phyloP scores from a whole-genome alignment of 2,329 filamentous ascomycete species.

The Cercospora citrullina region DNA sequence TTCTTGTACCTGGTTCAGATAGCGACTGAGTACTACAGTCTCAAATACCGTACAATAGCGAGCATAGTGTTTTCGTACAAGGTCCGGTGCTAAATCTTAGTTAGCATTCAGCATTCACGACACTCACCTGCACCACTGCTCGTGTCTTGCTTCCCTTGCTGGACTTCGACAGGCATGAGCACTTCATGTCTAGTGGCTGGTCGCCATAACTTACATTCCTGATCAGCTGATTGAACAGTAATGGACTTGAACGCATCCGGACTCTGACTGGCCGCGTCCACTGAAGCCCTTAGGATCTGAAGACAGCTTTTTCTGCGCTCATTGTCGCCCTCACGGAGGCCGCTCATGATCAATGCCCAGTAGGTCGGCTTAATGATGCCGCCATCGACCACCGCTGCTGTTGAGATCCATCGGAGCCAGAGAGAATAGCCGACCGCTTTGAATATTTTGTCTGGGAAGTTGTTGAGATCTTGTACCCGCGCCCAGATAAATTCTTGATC shows the following conservation, averaged over 20 bases:
- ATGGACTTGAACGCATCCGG: constrained; percentile 4
- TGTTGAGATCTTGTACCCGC: constrained; percentile 18
- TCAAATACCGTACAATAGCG: constrained; percentile 50
- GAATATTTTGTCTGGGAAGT: constrained; percentile 13
- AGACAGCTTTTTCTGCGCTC: constrained; percentile 51
- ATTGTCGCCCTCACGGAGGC: constrained; percentile 45
- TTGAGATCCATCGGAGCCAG: constrained; percentile 32
- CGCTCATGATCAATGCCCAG: constrained; percentile 43
- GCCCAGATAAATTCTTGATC: constrained; percentile 22
- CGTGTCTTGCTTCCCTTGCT: not conserved
- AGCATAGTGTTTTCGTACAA: constrained; percentile 41
- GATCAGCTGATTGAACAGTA: not conserved
- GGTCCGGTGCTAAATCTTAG: constrained; percentile 7
- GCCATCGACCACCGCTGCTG: constrained; percentile 5
- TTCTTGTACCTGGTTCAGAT: constrained; percentile 51
- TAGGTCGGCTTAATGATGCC: constrained; percentile 35
- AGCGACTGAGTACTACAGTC: constrained; percentile 51
- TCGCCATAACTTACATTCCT: constrained; percentile 7
- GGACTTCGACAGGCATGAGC: not conserved
- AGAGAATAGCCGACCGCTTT: constrained; percentile 30
- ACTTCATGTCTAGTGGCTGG: not conserved
- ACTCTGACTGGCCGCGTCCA: constrained; percentile 35
- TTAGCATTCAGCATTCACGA: constrained; percentile 12
- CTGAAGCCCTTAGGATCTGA: constrained; percentile 46
- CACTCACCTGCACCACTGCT: constrained; percentile 21